Percentiles rank a stretch among this genome's conserved stretches.
phyloP scores from a whole-genome alignment of 2,329 filamentous ascomycete genomes.

The Ophiostoma quercus region DNA sequence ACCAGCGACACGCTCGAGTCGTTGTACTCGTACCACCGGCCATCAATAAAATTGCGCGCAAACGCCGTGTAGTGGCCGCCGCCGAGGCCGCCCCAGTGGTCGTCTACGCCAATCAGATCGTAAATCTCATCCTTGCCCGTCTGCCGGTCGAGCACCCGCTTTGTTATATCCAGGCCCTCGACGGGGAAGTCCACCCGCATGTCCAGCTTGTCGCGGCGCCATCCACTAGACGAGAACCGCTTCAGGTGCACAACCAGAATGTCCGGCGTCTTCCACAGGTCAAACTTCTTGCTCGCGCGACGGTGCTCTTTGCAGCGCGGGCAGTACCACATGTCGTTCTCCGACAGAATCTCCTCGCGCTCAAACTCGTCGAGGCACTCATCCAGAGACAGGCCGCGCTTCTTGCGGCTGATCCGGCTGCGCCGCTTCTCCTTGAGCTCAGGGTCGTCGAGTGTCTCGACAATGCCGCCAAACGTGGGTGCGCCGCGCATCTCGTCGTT shows the following conservation, averaged over 20 bases:
- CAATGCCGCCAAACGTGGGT: conserved; percentile 47
- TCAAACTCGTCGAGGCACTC: conserved; percentile 94
- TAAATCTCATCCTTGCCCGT: conserved; percentile 79
- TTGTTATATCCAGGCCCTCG: conserved; percentile 75
- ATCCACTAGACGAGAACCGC: conserved; percentile 81
- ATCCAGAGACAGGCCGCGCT: conserved; percentile 74
- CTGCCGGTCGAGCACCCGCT: conserved; percentile 72
- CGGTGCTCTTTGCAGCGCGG: conserved; percentile 91
- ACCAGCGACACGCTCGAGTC: conserved; percentile 67
- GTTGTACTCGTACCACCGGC: conserved; percentile 94
- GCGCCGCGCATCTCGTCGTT: conserved; percentile 53
- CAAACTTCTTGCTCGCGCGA: conserved; percentile 90
- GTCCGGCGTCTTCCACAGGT: conserved; percentile 94
- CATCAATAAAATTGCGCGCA: conserved; percentile 85
- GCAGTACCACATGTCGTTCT: conserved; percentile 97
- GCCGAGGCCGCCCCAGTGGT: conserved; percentile 88
- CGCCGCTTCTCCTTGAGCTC: conserved; percentile 60
- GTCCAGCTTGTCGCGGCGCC: conserved; percentile 84
- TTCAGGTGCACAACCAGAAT: conserved; percentile 94
- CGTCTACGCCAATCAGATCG: conserved; percentile 91
- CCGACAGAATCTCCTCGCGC: conserved; percentile 85
- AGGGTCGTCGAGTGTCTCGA: conserved; percentile 46
- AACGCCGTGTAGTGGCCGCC: conserved; percentile 96
- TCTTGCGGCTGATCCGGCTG: conserved; percentile 59
- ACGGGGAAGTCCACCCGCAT: conserved; percentile 87